Evolutionary conservation across 2,329 filamentous ascomycete species (phyloP).

Genomic region (Aspergillus chevalieri): DNA sequence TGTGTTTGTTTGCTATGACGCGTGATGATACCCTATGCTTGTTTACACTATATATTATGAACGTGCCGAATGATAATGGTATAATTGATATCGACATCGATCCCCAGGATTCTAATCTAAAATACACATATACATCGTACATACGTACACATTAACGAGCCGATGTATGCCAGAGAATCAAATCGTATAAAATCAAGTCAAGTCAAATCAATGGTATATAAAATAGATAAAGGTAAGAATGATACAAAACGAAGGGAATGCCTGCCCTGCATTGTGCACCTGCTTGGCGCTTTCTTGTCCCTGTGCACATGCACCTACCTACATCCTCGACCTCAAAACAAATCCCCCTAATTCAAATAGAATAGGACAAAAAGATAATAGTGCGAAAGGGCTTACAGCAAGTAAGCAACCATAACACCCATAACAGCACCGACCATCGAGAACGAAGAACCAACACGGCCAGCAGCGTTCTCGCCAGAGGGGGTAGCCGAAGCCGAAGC

Average conservation of each 20-base stretch:
- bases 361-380: no score
- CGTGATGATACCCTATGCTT: background rate
- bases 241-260: no score
- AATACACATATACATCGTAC: background rate
- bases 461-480: slow-evolving; percentile 2
- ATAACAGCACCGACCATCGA: slow-evolving; percentile 15
- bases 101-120: background rate
- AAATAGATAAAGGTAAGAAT: background rate
- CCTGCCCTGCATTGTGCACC: no score
- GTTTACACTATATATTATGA: no score
- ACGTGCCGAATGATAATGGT: no score
- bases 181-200: background rate
- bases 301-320: no score
- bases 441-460: slow-evolving; percentile 9
- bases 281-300: no score
- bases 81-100: background rate
- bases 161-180: background rate
- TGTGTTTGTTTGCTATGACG: background rate
- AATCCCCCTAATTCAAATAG: no score
- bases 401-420: background rate
- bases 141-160: background rate
- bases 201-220: background rate
- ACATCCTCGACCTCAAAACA: no score
- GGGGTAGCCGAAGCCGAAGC: background rate
- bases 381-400: background rate